Base-by-base conservation (phyloP, 805 yeast genomes). In the Priceomyces medius region DNA sequence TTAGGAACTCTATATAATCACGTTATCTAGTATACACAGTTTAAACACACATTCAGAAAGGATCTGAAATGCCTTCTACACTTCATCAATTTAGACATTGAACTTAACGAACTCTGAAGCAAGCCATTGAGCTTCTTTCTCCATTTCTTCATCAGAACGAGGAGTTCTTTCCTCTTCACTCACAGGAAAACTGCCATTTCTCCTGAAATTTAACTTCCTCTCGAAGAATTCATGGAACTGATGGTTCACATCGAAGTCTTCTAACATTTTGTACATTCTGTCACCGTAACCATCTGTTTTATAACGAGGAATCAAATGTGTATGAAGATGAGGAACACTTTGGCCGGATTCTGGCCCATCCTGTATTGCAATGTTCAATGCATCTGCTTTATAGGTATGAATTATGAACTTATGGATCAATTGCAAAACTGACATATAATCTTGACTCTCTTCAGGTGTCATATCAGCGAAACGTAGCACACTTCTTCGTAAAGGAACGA, bases 291-390 rank as follows among this genome's bases (percentile, higher is more conserved):
- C 66, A 53, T 85, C 83, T 3, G 68, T 67, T 38, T 68, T 71
- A 58, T 75, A 81, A 31, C 99, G 73, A 5, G 99, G 99, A 16
- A 93, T 89, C 14, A 93, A 66, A 59, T 93, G 99, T 16, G 96
- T 85, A 61, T 93, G 99, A 20, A 91, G 73, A 63, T 93, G 99
- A 4, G 97, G 96, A 2, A 93, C 83, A n/a, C 90, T 79, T 59
- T 93, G 99, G 3, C 99, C 99, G 1, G 97, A 91, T 37, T 88
- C 88, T 0, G 89, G 86, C 0, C 99, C 99, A 59, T 93, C 99
- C 60, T 93, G 99, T 44, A 95, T 88, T 8, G 97, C 91, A 29
- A 93, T 75, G 57, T 95, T 95, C 45, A 89, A 56, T 1, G 96
- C 73, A 51, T 90, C 95, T 2, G 97, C 95, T 26, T 81, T 73